Evolutionary conservation across 2,329 filamentous ascomycete species (phyloP).

Genomic region (Ceratocystiopsis sp.): DNA sequence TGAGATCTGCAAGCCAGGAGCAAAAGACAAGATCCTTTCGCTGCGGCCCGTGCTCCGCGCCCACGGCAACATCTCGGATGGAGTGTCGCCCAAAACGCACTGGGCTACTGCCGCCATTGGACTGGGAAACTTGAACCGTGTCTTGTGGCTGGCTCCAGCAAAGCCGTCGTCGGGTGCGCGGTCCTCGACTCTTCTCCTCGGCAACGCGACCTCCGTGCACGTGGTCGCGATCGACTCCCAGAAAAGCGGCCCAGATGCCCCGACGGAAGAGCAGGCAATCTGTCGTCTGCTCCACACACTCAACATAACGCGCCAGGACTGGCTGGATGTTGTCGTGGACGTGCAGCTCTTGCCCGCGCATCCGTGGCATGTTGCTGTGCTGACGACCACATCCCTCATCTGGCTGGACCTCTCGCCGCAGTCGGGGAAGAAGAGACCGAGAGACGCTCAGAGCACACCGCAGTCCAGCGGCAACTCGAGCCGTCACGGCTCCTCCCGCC

Average conservation of each 20-base stretch:
- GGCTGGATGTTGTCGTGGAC: constrained; percentile 34
- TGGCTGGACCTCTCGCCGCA: constrained; percentile 24
- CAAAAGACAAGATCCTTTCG: constrained; percentile 15
- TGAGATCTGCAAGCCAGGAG: too few relatives aligned
- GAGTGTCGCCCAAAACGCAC: background rate
- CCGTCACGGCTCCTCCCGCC: background rate
- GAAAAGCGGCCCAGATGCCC: constrained; percentile 7
- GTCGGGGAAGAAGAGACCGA: background rate
- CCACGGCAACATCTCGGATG: constrained; percentile 22
- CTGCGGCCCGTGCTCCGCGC: constrained; percentile 11
- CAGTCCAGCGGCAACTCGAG: background rate
- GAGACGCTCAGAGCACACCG: background rate
- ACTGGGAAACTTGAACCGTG: constrained; percentile 5
- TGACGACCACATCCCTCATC: constrained; percentile 36
- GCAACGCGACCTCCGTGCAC: constrained; percentile 14
- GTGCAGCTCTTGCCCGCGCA: constrained; percentile 29
- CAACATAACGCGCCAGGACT: constrained; percentile 13
- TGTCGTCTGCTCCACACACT: background rate
- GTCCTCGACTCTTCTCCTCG: constrained; percentile 12
- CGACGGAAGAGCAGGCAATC: constrained; percentile 1
- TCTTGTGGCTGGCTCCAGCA: constrained; percentile 2
- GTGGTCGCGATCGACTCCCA: constrained; percentile 6
- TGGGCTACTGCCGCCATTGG: background rate
- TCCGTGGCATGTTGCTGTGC: constrained; percentile 34
- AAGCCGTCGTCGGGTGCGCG: too few relatives aligned